Conservation (phyloP, 2,329 filamentous ascomycete species). For the Fusarium sarcochroum region DNA sequence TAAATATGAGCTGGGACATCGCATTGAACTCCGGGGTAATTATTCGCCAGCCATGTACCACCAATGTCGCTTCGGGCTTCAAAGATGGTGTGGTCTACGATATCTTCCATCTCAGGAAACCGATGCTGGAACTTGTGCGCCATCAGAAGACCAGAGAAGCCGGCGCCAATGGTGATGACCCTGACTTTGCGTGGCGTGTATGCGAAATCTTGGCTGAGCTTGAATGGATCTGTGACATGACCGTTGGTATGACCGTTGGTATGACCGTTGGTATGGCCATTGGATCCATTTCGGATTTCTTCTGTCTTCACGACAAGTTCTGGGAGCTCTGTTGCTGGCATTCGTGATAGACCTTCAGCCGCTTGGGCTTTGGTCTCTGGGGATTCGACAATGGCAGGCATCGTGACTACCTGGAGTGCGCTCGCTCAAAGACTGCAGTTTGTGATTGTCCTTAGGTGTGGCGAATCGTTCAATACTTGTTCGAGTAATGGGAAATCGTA, state of each 20-base stretch:
- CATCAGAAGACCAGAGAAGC: slow-evolving; percentile 53
- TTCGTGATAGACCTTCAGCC: slow-evolving; percentile 4
- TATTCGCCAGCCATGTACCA: slow-evolving; percentile 54
- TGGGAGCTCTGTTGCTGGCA: slow-evolving; percentile 40
- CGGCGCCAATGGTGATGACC: slow-evolving; percentile 54
- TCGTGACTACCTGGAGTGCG: neutral
- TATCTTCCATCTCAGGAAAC: slow-evolving; percentile 50
- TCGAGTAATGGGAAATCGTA: neutral
- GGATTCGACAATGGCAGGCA: slow-evolving; percentile 37
- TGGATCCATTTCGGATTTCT: neutral
- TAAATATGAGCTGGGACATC: slow-evolving; percentile 44
- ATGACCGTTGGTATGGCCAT: neutral
- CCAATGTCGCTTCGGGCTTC: slow-evolving; percentile 51
- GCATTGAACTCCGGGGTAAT: slow-evolving; percentile 44
- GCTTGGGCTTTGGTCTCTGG: slow-evolving; percentile 21
- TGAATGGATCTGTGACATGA: slow-evolving; percentile 46
- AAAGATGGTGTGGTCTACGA: slow-evolving; percentile 50
- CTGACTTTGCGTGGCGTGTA: slow-evolving; percentile 51
- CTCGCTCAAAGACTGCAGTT: neutral
- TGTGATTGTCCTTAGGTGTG: neutral
- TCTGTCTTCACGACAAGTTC: slow-evolving; percentile 19
- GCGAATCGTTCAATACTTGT: neutral
- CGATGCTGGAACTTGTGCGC: slow-evolving; percentile 54
- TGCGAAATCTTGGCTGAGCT: slow-evolving; percentile 45
- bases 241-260: slow-evolving; percentile 13